Conservation (phyloP, 305 asterid species). For the Fraxinus greggii region DNA sequence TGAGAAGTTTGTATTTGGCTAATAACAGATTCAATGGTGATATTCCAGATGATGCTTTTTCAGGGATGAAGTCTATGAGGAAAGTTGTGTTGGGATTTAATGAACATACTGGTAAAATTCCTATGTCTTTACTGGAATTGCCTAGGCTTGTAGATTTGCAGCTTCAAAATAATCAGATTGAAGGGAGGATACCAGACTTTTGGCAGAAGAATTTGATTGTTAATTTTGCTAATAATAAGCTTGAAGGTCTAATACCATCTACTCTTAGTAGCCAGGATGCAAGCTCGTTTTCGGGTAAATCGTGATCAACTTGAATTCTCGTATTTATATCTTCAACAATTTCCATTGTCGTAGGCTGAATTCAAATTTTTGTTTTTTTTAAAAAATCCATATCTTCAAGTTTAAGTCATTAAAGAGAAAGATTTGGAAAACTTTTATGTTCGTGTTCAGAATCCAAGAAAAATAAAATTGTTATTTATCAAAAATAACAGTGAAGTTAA, state of each 20-base stretch:
- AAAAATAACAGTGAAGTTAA: not conserved
- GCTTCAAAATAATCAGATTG: conserved; percentile 54
- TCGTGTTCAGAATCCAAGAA: not conserved
- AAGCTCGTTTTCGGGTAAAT: conserved; percentile 51
- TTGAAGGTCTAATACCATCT: conserved; percentile 54
- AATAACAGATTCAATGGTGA: conserved; percentile 56
- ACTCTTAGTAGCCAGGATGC: conserved; percentile 35
- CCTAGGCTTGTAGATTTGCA: conserved; percentile 42
- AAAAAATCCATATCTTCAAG: not conserved
- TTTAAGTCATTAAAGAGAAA: not conserved
- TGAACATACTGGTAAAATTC: conserved; percentile 51
- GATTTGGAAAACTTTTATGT: not conserved
- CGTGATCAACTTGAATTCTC: not conserved
- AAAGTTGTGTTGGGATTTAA: conserved; percentile 48
- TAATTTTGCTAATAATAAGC: conserved; percentile 53
- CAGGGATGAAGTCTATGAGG: conserved; percentile 46
- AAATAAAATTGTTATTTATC: not conserved
- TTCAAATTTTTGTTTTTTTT: not conserved
- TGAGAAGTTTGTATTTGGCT: conserved; percentile 56
- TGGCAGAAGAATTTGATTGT: conserved; percentile 42
- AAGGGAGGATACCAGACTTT: conserved; percentile 63
- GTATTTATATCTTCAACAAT: not conserved
- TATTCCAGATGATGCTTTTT: conserved; percentile 48
- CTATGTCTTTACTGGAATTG: conserved; percentile 47
- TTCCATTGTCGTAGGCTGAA: not conserved